Percentiles rank a stretch among this genome's conserved stretches.
Conservation (phyloP, 2,329 filamentous ascomycete species). For the Rhytidhysteron rufulum region DNA sequence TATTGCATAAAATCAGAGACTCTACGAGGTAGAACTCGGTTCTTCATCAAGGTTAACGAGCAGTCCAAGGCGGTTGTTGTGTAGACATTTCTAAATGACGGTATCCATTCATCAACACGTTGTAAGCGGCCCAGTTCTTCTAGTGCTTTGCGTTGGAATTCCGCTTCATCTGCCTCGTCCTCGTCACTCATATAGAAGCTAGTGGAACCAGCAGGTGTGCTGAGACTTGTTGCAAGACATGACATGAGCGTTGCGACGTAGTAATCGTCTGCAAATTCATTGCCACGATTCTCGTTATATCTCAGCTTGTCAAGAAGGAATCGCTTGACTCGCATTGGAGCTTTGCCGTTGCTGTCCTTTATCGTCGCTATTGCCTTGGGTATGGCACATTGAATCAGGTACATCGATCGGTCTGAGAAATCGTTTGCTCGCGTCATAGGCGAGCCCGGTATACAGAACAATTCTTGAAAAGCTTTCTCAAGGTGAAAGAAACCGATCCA, state of each 20-base stretch:
- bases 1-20: slow-evolving; percentile 59
- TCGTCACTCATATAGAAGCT: slow-evolving; percentile 44
- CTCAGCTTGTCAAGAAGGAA: slow-evolving; percentile 87
- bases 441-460: slow-evolving; percentile 79
- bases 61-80: slow-evolving; percentile 60
- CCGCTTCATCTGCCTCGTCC: slow-evolving; percentile 49
- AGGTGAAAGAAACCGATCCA: slow-evolving; percentile 82
- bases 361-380: slow-evolving; percentile 75
- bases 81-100: slow-evolving; percentile 63
- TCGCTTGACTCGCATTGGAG: slow-evolving; percentile 71
- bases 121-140: slow-evolving; percentile 61
- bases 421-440: slow-evolving; percentile 84
- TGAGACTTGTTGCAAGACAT: slow-evolving; percentile 55
- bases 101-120: slow-evolving; percentile 64
- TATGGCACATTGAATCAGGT: slow-evolving; percentile 80
- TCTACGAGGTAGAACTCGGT: slow-evolving; percentile 50
- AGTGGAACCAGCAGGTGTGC: slow-evolving; percentile 13
- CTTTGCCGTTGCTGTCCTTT: slow-evolving; percentile 69
- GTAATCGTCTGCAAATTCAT: slow-evolving; percentile 82
- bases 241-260: slow-evolving; percentile 80
- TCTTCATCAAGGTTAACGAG: slow-evolving; percentile 52
- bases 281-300: slow-evolving; percentile 92
- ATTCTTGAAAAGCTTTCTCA: slow-evolving; percentile 77
- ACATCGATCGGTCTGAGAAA: slow-evolving; percentile 81
- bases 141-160: slow-evolving; percentile 54